phyloP scores from a whole-genome alignment of 192 early-diverging fungal genomes.

The Coemansia aciculifera region DNA sequence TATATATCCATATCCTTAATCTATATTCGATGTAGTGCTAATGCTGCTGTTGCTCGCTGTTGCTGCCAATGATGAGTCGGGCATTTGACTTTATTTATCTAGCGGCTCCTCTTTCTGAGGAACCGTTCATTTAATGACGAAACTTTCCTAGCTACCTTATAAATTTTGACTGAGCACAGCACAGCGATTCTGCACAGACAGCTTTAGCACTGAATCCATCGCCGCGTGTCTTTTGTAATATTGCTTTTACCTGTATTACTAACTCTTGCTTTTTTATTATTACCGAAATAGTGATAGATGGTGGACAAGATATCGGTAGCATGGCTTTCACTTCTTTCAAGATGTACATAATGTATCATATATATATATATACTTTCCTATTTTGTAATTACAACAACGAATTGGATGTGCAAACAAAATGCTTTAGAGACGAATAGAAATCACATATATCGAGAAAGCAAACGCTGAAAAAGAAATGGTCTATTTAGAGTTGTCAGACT shows the following conservation, averaged over 20 bases:
- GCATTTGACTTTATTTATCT: slow-evolving; percentile 51
- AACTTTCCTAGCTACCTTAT: slow-evolving; percentile 43
- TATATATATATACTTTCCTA: too few species aligned
- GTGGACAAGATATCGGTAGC: not conserved
- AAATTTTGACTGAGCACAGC: slow-evolving; percentile 36
- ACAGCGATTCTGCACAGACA: not conserved
- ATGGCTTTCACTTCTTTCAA: not conserved
- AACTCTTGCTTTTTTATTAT: too few species aligned
- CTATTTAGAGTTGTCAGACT: slow-evolving; percentile 21
- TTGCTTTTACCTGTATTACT: not conserved
- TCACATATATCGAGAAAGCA: not conserved
- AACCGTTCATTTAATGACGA: slow-evolving; percentile 33
- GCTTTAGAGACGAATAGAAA: not conserved
- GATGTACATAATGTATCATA: too few species aligned
- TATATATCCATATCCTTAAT: not conserved
- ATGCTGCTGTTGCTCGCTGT: not conserved
- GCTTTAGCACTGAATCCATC: not conserved
- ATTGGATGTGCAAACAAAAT: too few species aligned
- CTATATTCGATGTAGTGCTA: not conserved
- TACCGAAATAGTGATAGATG: not conserved
- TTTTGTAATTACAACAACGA: too few species aligned
- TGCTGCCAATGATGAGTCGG: slow-evolving; percentile 37
- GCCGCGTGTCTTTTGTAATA: not conserved
- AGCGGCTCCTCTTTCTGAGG: slow-evolving; percentile 13
- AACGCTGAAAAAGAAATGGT: slow-evolving; percentile 11